Conservation (phyloP, 2,329 filamentous ascomycete genomes). For the Fusarium ambrosium region DNA sequence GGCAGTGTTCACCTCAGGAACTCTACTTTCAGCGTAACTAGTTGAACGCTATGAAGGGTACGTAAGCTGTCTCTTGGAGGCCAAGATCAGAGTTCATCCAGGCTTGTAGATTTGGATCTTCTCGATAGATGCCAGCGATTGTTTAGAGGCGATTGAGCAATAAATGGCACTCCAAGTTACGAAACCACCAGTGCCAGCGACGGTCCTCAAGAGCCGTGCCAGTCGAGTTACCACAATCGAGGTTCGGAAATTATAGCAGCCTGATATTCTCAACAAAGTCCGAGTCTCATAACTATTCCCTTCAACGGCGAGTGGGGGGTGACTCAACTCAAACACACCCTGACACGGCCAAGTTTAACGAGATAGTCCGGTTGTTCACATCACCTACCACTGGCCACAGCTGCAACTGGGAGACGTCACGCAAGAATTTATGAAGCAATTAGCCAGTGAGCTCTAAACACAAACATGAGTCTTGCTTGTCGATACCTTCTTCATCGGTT, state of each 20-base stretch:
- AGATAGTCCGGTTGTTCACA: too few species aligned
- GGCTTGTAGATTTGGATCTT: background rate
- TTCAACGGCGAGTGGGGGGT: background rate
- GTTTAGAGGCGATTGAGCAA: background rate
- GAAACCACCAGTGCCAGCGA: background rate
- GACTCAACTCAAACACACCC: too few species aligned
- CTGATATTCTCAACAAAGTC: background rate
- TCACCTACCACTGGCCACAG: too few species aligned
- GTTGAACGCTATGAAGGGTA: background rate
- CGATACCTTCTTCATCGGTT: background rate
- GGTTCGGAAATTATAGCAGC: background rate
- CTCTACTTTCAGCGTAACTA: background rate
- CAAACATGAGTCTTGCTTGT: background rate
- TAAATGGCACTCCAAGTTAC: too few species aligned
- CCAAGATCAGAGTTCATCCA: background rate
- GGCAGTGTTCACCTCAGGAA: background rate
- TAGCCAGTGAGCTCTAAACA: fast-evolving
- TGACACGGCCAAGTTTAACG: too few species aligned
- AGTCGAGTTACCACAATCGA: background rate
- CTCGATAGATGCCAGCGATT: background rate
- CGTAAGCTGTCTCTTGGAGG: background rate
- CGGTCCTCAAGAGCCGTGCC: background rate
- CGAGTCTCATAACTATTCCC: background rate
- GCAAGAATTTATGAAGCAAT: background rate
- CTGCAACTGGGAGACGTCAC: background rate